Conservation (phyloP, 495 filamentous ascomycete genomes). For the Penicillium pulvis region DNA sequence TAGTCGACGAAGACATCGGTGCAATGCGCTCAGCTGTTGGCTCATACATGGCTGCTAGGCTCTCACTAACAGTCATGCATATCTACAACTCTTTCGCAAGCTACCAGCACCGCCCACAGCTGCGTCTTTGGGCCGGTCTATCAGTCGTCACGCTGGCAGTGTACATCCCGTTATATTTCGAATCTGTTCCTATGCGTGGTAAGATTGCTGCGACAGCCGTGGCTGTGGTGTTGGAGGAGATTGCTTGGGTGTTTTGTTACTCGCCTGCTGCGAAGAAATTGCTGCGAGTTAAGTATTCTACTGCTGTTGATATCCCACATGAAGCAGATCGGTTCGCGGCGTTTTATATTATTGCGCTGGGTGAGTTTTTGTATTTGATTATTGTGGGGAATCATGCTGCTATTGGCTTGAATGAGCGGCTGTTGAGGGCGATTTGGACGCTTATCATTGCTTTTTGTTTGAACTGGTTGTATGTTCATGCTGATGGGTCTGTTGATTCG, state of each 20-base stretch:
- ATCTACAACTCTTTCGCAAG: constrained; percentile 39
- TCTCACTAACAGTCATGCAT: constrained; percentile 29
- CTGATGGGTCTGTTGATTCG: constrained; percentile 36
- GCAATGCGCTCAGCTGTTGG: constrained; percentile 44
- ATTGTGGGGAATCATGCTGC: constrained; percentile 41
- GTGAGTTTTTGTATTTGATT: constrained; percentile 50
- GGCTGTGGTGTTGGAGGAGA: constrained; percentile 37
- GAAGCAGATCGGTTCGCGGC: constrained; percentile 50
- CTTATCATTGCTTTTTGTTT: constrained; percentile 50
- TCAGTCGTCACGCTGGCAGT: constrained; percentile 34
- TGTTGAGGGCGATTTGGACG: constrained; percentile 43
- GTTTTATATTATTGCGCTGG: constrained; percentile 53
- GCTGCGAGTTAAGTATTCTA: constrained; percentile 37
- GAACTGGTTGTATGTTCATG: constrained; percentile 46
- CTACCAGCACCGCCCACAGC: constrained; percentile 41
- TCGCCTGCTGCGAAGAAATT: constrained; percentile 36
- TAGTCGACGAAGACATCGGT: constrained; percentile 42
- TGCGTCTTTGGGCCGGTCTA: constrained; percentile 36
- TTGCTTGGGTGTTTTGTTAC: constrained; percentile 36
- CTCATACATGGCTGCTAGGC: constrained; percentile 40
- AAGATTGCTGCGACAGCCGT: constrained; percentile 45
- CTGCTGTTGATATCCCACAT: constrained; percentile 48
- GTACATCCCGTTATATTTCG: constrained; percentile 43
- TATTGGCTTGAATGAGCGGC: constrained; percentile 37
- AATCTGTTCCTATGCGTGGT: constrained; percentile 33